Evolutionary conservation across 1,139 yeast species (phyloP).

Genomic region (Suhomyces bokatorum): DNA sequence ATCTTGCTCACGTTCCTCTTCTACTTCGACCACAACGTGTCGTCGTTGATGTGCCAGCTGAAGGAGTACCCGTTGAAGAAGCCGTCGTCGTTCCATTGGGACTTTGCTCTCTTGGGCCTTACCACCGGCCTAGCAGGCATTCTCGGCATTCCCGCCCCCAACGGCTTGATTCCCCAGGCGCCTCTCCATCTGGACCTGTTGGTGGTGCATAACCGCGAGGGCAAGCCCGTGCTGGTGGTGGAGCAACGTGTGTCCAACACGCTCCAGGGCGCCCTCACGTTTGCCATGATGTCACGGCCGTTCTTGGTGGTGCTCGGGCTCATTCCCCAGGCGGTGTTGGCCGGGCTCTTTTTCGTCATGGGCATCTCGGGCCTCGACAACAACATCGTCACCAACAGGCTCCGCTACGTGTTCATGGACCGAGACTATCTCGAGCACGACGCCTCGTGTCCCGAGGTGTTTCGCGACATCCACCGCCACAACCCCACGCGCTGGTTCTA

Average conservation of each 20-base stretch:
- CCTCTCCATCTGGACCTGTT: slow-evolving; percentile 86
- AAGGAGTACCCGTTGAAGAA: slow-evolving; percentile 77
- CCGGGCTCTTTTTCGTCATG: slow-evolving; percentile 93
- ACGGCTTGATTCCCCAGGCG: slow-evolving; percentile 95
- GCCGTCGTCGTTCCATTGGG: slow-evolving; percentile 93
- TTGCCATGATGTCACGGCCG: slow-evolving; percentile 91
- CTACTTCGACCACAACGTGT: slow-evolving; percentile 93
- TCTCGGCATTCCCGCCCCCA: slow-evolving; percentile 91
- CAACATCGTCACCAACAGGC: slow-evolving; percentile 62
- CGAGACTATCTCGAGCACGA: slow-evolving; percentile 39
- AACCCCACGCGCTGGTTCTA: slow-evolving; percentile 52
- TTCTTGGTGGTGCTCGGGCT: slow-evolving; percentile 73
- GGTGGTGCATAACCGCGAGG: slow-evolving; percentile 56
- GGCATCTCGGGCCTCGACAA: slow-evolving; percentile 76
- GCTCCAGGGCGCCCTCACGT: slow-evolving; percentile 76
- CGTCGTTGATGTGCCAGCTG: slow-evolving; percentile 88
- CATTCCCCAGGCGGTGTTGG: slow-evolving; percentile 92
- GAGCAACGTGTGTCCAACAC: slow-evolving; percentile 89
- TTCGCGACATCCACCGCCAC: slow-evolving; percentile 32
- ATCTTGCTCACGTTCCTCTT: slow-evolving; percentile 77
- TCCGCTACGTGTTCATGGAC: slow-evolving; percentile 69
- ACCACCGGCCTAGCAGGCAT: slow-evolving; percentile 87
- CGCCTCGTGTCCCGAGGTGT: slow-evolving; percentile 37
- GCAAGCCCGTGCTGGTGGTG: slow-evolving; percentile 60
- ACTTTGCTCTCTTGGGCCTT: slow-evolving; percentile 77